Evolutionary conservation across 2,329 filamentous ascomycete genomes (phyloP).

Genomic region (Aspergillus pseudoglaucus): DNA sequence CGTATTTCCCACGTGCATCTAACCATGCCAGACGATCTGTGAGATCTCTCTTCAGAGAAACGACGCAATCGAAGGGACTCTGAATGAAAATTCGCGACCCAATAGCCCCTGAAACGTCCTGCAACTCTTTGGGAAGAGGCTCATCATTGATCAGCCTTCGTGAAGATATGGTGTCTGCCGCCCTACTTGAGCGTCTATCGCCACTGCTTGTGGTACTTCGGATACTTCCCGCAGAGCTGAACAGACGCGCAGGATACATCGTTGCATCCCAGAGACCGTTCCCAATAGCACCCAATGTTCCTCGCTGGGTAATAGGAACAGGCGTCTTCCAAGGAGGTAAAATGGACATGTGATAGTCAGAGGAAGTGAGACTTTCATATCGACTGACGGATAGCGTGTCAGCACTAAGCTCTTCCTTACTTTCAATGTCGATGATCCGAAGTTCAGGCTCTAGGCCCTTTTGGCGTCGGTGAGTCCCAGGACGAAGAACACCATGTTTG

Average conservation of each 20-base stretch:
- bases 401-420: conserved; percentile 75
- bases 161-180: conserved; percentile 47
- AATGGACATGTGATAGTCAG: conserved; percentile 85
- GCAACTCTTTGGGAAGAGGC: conserved; percentile 34
- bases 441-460: conserved; percentile 83
- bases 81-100: conserved; percentile 86
- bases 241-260: conserved; percentile 77
- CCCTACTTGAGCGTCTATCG: conserved; percentile 51
- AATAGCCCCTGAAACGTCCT: conserved; percentile 46
- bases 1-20: conserved; percentile 70
- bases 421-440: conserved; percentile 79
- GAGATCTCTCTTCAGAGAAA: conserved; percentile 80
- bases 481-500: conserved; percentile 41
- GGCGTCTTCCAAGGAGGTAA: conserved; percentile 68
- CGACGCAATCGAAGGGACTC: conserved; percentile 92
- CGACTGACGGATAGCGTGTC: conserved; percentile 80
- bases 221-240: conserved; percentile 79
- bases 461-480: conserved; percentile 63
- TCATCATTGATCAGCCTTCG: conserved; percentile 43
- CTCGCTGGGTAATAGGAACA: conserved; percentile 58
- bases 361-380: conserved; percentile 76
- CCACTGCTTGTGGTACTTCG: conserved; percentile 49
- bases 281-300: conserved; percentile 70
- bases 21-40: conserved; percentile 83
- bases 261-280: conserved; percentile 81